A percentile compares a stretch with the other conserved stretches of the same genome.
Conservation (phyloP, 1,284 basidiomycete species). For the Boletellus deceptivus region DNA sequence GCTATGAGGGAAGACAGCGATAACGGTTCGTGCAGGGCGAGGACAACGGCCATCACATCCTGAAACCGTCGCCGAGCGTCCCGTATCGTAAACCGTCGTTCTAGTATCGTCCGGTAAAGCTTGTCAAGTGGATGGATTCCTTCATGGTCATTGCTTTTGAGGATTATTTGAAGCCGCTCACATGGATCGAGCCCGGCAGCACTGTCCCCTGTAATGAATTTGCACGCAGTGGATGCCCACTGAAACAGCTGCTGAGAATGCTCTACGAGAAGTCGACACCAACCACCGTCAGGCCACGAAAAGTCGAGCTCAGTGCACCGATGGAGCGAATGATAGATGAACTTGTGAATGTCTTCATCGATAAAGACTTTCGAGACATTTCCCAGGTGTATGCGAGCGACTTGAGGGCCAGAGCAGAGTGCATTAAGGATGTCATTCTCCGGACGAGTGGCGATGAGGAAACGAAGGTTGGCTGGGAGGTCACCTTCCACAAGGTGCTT, state of each 20-base stretch:
- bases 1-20: not conserved
- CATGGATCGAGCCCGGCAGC: too few relatives aligned
- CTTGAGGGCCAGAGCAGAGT: not conserved
- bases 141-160: too few relatives aligned
- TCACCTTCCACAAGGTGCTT: not conserved
- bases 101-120: too few relatives aligned
- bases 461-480: conserved; percentile 4
- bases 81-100: not conserved
- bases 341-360: not conserved
- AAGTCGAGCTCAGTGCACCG: too few relatives aligned
- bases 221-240: too few relatives aligned
- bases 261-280: too few relatives aligned
- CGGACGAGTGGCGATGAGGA: conserved; percentile 6
- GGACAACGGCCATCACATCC: not conserved
- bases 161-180: too few relatives aligned
- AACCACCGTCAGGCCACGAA: too few relatives aligned
- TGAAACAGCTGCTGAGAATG: too few relatives aligned
- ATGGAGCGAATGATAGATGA: too few relatives aligned
- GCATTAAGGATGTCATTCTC: not conserved
- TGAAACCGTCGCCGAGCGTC: not conserved
- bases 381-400: not conserved
- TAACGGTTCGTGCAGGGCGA: not conserved
- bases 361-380: not conserved
- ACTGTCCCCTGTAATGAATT: too few relatives aligned
- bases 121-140: too few relatives aligned